Conservation (phyloP, 2,329 filamentous ascomycete species). For the Stachybotrys elegans region DNA sequence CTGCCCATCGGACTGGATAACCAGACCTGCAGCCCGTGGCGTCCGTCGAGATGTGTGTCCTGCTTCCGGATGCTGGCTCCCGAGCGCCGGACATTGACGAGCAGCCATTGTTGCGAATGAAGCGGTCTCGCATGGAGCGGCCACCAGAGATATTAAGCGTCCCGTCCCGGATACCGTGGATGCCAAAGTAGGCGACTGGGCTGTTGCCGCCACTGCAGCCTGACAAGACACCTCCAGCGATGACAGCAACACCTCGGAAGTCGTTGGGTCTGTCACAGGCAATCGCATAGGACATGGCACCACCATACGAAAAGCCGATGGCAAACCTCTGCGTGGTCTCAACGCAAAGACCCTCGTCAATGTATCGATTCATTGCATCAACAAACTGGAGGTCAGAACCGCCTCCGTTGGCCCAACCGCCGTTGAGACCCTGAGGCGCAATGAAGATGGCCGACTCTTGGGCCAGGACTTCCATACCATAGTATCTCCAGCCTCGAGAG, state of each 20-base stretch:
- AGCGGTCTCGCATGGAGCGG: background rate
- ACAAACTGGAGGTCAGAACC: background rate
- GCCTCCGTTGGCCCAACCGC: background rate
- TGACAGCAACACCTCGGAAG: background rate
- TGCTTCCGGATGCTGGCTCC: background rate
- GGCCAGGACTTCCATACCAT: background rate
- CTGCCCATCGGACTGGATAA: background rate
- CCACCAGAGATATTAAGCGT: background rate
- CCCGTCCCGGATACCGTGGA: background rate
- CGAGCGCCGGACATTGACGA: background rate
- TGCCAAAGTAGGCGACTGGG: background rate
- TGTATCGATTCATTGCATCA: background rate
- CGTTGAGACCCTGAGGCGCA: background rate
- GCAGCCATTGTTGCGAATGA: background rate
- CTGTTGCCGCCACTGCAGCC: background rate
- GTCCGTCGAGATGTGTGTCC: background rate
- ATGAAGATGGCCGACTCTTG: background rate
- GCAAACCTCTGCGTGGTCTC: background rate
- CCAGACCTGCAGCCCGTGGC: background rate
- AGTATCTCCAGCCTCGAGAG: background rate
- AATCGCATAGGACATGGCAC: background rate
- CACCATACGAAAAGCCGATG: background rate
- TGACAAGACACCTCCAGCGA: background rate
- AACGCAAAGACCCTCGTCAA: background rate
- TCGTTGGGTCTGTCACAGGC: background rate